A percentile compares a stretch with the other conserved stretches of the same genome.
phyloP scores from a whole-genome alignment of 805 yeast species.

The Kuraishia piskuri region DNA sequence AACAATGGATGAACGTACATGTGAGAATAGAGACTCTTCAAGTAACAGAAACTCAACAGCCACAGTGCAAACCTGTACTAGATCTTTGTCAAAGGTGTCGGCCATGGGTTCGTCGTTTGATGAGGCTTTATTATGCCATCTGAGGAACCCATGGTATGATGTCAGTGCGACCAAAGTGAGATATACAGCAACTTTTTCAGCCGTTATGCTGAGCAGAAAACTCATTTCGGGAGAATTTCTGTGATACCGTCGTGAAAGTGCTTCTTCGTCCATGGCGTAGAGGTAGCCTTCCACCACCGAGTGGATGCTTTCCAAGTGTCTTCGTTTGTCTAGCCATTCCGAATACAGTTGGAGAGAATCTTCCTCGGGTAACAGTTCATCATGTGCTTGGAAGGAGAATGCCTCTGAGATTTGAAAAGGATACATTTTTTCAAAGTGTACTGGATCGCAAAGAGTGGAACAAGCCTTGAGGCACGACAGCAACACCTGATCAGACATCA shows the following conservation, averaged over 20 bases:
- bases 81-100: not conserved
- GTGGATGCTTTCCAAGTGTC: not conserved
- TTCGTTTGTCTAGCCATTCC: not conserved
- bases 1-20: not conserved
- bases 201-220: not conserved
- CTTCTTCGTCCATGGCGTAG: not conserved
- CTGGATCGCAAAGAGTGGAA: slow-evolving; percentile 1
- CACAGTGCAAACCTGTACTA: not conserved
- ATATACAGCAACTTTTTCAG: not conserved
- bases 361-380: not conserved
- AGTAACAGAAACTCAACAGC: not conserved
- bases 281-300: not conserved
- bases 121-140: not conserved
- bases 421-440: not conserved
- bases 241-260: not conserved
- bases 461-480: not conserved
- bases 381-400: not conserved
- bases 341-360: not conserved
- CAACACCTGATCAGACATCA: slow-evolving; percentile 1
- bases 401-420: not conserved
- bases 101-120: not conserved
- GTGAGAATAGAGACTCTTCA: not conserved
- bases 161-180: not conserved
- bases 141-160: not conserved
- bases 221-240: not conserved